Evolutionary conservation across 768 basidiomycete species (phyloP), one percentile per base, ranked within the genome.

Genomic region (Suillus fuscotomentosus): DNA sequence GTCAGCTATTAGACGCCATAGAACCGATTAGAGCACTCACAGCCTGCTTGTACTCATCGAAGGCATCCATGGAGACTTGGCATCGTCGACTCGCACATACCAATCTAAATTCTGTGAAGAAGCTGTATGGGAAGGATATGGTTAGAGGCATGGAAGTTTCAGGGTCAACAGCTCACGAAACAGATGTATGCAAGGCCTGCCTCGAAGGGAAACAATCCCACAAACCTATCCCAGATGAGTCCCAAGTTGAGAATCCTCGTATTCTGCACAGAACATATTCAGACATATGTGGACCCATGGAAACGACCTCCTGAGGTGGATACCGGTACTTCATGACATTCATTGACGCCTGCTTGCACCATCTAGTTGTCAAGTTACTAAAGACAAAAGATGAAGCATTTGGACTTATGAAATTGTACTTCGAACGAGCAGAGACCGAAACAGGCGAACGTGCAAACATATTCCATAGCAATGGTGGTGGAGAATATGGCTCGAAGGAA

Each of bases 401-500:
- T 11, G 38, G 11, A 39, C 38, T 39, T 13, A 39, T 3, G 3
- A 39, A 39, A 11, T 10, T 3, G 11, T 39, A 39, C 10, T 39
- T 39, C 3, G 11, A 39, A 10, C 13, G 38, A 39, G 11, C 38
- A 11, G 38, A 73, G 55, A 51, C 60, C 1, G 42, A 71, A 15
- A 69, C 66, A 0, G 67, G 72, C 1, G 17, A 62, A 13, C 3
- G 27, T 0, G 39, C 72, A 20, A 72, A 76, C 39, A 24, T 36
- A n/a, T 61, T 76, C 3, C 63, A 63, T 8, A 62, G 50, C 5
- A 68, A 78, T 60, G 66, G 68, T 39, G 75, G 75, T 3, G 72
- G 65, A 45, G 76, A 79, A 63, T 68, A 75, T 22, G 63, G 75
- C 0, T 76, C 75, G 22, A 55, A 48, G 1, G 60, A 53, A 3